phyloP scores from a whole-genome alignment of 164 flowering plant genomes.

The Stephania japonica region DNA sequence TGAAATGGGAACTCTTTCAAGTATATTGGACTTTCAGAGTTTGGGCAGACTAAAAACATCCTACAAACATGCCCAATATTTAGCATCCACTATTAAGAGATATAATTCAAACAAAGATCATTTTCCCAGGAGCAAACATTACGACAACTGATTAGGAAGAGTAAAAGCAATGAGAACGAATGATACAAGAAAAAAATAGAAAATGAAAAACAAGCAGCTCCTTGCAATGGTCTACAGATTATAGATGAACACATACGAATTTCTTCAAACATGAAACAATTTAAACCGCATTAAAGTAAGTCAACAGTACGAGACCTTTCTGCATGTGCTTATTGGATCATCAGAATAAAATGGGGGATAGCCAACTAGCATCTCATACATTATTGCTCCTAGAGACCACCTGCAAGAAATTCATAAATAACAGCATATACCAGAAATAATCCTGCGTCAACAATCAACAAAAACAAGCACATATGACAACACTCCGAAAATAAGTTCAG shows the following conservation, averaged over 20 bases:
- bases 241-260: neutral
- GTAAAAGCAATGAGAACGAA: neutral
- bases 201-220: neutral
- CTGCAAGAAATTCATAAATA: slow-evolving; percentile 24
- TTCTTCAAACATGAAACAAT: slow-evolving; percentile 3
- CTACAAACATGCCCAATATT: neutral
- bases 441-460: neutral
- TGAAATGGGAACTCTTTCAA: too few species aligned
- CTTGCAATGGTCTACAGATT: neutral
- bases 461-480: neutral
- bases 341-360: slow-evolving; percentile 65
- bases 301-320: slow-evolving; percentile 29
- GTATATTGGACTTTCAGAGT: too few species aligned
- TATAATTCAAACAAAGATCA: too few species aligned
- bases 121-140: neutral
- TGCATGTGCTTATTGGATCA: slow-evolving; percentile 59
- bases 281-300: neutral
- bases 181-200: neutral
- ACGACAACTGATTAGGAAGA: neutral
- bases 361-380: slow-evolving; percentile 70
- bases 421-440: neutral
- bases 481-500: neutral
- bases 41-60: neutral
- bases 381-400: slow-evolving; percentile 70
- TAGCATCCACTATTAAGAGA: neutral